Conservation (phyloP, 2,329 filamentous ascomycete species). For the Magnaporthales sp. region DNA sequence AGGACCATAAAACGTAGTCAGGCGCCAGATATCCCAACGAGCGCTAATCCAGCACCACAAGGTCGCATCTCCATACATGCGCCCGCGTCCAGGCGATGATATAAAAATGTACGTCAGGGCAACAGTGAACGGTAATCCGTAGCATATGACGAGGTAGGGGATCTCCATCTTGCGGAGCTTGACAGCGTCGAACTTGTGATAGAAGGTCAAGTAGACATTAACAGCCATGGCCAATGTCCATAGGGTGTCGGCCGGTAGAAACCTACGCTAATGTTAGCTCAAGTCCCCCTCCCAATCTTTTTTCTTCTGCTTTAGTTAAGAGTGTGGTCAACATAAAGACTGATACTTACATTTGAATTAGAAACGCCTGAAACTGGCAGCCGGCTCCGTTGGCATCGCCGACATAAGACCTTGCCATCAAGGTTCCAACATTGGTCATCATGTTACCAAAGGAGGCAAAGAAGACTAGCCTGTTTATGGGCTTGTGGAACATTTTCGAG, state of each 20-base stretch:
- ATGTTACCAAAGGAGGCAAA: conserved; percentile 78
- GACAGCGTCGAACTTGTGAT: conserved; percentile 59
- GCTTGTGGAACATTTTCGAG: conserved; percentile 68
- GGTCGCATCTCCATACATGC: conserved; percentile 65
- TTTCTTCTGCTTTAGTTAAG: background rate
- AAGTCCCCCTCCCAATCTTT: background rate
- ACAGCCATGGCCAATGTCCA: conserved; percentile 78
- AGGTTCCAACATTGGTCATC: conserved; percentile 65
- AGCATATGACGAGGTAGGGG: conserved; percentile 60
- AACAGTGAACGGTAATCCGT: conserved; percentile 64
- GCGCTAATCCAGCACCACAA: conserved; percentile 74
- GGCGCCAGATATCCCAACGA: conserved; percentile 62
- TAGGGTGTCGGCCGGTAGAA: conserved; percentile 66
- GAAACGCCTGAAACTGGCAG: conserved; percentile 66
- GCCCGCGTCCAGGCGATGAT: conserved; percentile 32
- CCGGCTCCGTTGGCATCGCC: conserved; percentile 34
- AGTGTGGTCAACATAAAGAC: background rate
- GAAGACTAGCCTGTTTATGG: conserved; percentile 80
- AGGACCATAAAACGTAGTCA: conserved; percentile 66
- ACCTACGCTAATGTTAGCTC: conserved; percentile 42
- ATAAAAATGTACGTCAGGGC: conserved; percentile 62
- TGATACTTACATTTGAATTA: conserved; percentile 68
- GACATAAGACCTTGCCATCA: conserved; percentile 60
- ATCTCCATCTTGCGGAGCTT: conserved; percentile 60
- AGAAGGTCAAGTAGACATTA: conserved; percentile 78